Percentiles rank a stretch among this genome's conserved stretches.
phyloP scores from a whole-genome alignment of 345 rosid genomes.

The Adansonia digitata region DNA sequence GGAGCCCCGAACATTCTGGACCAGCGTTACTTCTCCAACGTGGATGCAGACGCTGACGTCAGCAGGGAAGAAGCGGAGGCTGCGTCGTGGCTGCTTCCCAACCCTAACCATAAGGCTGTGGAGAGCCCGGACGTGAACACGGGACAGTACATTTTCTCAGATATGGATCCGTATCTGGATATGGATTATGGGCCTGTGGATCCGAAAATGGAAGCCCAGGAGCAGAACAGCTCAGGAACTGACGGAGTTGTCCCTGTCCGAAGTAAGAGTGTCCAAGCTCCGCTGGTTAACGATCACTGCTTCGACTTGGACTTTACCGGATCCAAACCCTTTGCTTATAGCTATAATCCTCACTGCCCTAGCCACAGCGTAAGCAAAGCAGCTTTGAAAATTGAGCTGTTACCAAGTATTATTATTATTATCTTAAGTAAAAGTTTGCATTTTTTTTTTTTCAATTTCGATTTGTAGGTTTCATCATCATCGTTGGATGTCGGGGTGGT shows the following conservation, averaged over 20 bases:
- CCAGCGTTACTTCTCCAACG: conserved; percentile 35
- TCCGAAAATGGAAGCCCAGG: not conserved
- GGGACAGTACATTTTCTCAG: not conserved
- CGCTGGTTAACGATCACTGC: conserved; percentile 37
- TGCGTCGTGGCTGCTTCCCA: conserved; percentile 65
- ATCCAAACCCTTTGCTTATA: conserved; percentile 36
- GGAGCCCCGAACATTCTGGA: conserved; percentile 50
- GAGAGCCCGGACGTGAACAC: not conserved
- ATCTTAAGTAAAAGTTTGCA: not conserved
- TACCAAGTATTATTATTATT: not conserved
- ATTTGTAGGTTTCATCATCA: conserved; percentile 49
- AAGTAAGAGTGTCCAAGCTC: not conserved
- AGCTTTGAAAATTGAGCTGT: not conserved
- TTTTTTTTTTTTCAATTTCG: not conserved
- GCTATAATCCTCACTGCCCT: conserved; percentile 38
- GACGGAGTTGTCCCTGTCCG: not conserved
- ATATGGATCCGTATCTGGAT: not conserved
- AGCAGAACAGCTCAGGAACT: not conserved
- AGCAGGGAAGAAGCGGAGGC: conserved; percentile 82
- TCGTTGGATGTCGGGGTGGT: conserved; percentile 86
- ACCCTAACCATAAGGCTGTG: not conserved
- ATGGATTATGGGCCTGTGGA: not conserved
- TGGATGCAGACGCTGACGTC: conserved; percentile 38
- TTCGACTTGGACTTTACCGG: conserved; percentile 54
- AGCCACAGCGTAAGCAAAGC: conserved; percentile 59